Evolutionary conservation across 305 asterid genomes (phyloP).

Genomic region (Solanum aculeatissimum): DNA sequence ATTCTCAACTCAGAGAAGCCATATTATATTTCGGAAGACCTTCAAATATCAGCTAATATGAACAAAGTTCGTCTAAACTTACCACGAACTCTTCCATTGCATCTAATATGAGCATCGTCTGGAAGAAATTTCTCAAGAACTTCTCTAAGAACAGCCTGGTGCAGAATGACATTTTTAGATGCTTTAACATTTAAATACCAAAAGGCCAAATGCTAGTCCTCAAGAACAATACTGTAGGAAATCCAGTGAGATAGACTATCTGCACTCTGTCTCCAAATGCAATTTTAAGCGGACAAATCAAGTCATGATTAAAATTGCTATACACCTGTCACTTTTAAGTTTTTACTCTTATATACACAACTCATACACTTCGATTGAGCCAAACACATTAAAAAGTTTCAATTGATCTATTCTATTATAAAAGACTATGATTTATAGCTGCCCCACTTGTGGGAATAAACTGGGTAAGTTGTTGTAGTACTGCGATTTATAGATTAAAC

Average conservation of each 20-base stretch:
- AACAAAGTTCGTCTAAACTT: conserved; percentile 7
- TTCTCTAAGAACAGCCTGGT: conserved; percentile 91
- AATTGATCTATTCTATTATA: not conserved
- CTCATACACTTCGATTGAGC: not conserved
- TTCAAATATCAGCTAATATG: not conserved
- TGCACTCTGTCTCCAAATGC: not conserved
- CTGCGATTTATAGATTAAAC: not conserved
- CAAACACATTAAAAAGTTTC: not conserved
- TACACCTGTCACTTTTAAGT: not conserved
- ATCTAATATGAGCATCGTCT: conserved; percentile 68
- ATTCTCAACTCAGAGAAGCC: not conserved
- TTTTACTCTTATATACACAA: not conserved
- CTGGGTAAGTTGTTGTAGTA: not conserved
- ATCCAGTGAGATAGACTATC: not conserved
- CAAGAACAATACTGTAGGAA: not conserved
- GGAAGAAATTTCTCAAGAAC: conserved; percentile 62
- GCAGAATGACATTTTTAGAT: conserved; percentile 1
- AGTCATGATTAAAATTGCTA: not conserved
- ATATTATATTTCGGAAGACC: not conserved
- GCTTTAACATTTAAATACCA: not conserved
- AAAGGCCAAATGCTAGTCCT: not conserved
- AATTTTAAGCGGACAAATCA: not conserved
- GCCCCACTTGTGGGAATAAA: not conserved
- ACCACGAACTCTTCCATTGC: conserved; percentile 95
- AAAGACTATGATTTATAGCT: not conserved